These are phyloP conservation scores for Aeschynomene evenia DNA, from an alignment of 306 rosid species.

Conservation along the genomic window DNA sequence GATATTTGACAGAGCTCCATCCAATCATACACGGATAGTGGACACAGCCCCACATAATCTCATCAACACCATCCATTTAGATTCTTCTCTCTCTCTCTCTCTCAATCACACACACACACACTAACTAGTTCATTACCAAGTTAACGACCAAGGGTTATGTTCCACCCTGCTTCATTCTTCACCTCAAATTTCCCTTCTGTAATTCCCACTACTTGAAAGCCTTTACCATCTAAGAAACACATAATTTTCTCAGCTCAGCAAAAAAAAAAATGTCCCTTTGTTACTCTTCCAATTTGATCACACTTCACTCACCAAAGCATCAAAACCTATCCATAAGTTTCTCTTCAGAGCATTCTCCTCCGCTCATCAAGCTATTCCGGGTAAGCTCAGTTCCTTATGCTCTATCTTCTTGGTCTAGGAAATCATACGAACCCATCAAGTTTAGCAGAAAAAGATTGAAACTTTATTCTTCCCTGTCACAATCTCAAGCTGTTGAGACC, in stretches of 20 bases:
- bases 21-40: neutral
- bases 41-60: conserved; percentile 38
- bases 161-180: conserved; percentile 19
- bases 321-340: conserved; percentile 38
- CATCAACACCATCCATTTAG: conserved; percentile 39
- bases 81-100: conserved; percentile 28
- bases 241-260: neutral
- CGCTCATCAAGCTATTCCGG: conserved; percentile 46
- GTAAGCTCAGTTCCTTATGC: conserved; percentile 47
- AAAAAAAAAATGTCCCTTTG: conserved; percentile 66
- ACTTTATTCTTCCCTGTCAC: conserved; percentile 49
- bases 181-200: conserved; percentile 32
- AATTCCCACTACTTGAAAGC: conserved; percentile 14
- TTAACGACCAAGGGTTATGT: neutral
- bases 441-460: conserved; percentile 38
- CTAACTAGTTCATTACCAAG: neutral
- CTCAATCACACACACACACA: no score
- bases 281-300: conserved; percentile 52
- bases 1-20: neutral
- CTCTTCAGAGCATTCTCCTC: conserved; percentile 62
- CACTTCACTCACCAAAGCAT: conserved; percentile 51
- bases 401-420: conserved; percentile 30
- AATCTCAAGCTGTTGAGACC: conserved; percentile 42
- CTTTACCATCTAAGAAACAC: neutral
- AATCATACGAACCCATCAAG: conserved; percentile 37